Evolutionary conservation across 2,329 filamentous ascomycete species (phyloP), one percentile per base, ranked within the genome.

Genomic region (Endocalyx cinctus): DNA sequence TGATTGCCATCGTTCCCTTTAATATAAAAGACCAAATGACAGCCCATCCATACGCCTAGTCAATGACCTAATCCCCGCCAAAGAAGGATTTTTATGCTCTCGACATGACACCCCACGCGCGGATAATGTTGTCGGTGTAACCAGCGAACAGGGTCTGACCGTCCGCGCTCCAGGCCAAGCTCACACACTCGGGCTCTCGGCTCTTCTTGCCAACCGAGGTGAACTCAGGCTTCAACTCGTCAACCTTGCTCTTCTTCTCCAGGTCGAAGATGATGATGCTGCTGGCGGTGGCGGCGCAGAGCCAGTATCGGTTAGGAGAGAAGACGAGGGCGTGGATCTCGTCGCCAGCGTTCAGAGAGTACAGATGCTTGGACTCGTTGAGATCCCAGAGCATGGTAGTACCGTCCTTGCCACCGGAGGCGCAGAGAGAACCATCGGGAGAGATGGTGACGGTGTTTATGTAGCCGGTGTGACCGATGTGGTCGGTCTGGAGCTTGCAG

Each of bases 161-260:
- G 62, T 98, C 92, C 63, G 89, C 90, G 66, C 81, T 87, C 92
- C 92, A 98, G 66, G 90, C 90, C 72, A 98, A 79, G 66, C 80
- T 87, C 62, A 98, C 83, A 70, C 90, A 97, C 83, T 97, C 90
- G 58, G 92, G 92, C 73, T 96, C 90, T 66, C 89, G 82, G 82
- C 84, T 88, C 87, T 97, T 97, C 87, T 95, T 95, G 76, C 89
- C 87, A 66, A 88, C 84, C 66, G 88, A 79, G 63, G 88, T 77
- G 77, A 92, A 94, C 70, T 98, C 92, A 55, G 90, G 90, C 84
- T 94, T 96, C 70, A 98, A 83, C 82, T 97, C 92, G 61, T 97
- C 90, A 64, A 97, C 90, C 85, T 96, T 97, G 84, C 84, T 94
- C 89, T 98, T 98, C 89, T 98, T 98, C 87, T 98, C 92, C 56